Evolutionary conservation across 805 yeast species (phyloP), one percentile per base, ranked within the genome.

Genomic region (Brettanomyces naardenensis): DNA sequence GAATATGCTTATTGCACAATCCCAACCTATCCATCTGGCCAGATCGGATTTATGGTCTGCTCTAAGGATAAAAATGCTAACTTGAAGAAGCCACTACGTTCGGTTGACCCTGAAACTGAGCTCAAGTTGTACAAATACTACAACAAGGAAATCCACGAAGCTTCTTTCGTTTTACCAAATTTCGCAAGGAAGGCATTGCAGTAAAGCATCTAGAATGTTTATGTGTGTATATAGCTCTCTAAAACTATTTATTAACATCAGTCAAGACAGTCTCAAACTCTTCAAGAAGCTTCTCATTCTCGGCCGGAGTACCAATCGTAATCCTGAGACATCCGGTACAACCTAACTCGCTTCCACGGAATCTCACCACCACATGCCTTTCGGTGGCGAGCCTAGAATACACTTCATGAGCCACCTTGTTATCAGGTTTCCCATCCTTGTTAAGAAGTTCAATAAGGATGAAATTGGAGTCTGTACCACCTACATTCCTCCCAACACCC

Each of bases 21-120:
- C 50, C 98, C 98, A 57, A 89, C 97, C 42, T 90, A 90, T 58
- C 95, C 98, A 46, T 80, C 95, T 15, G 98, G 98, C 47, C 94
- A 88, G 61, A 82, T 90, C 55, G 98, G 97, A n/a, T 86, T 92
- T 66, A 86, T 90, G 95, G 89, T 90, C 43, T 89, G 97, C 62
- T 73, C 81, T 45, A 90, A 88, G 68, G 82, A 84, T 56, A 58
- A 73, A 13, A 50, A 61, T 19, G 78, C 80, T 35, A 68, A 80
- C 45, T 82, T 90, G 41, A 69, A 64, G 52, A 68, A 62, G 47
- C 96, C 97, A 35, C 47, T 74, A 44, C 77, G 96, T 61, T 66
- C 69, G 23, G 64, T 83, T 60, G 59, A 75, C 37, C 73, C 67
- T 32, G 80, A 71, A 42, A 73, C 75, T 45, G 95, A 84, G 57